phyloP scores from a whole-genome alignment of 148 eudicot genomes.

The Rhododendron williamsianum region DNA sequence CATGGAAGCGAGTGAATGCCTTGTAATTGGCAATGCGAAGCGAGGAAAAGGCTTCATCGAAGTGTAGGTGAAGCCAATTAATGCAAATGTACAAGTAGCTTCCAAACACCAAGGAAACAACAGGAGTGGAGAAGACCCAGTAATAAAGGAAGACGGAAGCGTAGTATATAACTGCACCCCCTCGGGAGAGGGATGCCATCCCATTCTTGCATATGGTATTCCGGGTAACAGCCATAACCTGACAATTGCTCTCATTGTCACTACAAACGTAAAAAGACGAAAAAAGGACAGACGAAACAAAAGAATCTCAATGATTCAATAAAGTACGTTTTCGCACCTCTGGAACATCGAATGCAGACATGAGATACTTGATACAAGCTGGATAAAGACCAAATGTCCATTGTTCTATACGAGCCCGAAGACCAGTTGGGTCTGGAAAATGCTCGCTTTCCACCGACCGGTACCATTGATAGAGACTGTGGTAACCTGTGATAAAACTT shows the following conservation, averaged over 20 bases:
- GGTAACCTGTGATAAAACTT: slow-evolving; percentile 64
- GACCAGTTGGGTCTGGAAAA: slow-evolving; percentile 98
- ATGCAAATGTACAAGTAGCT: slow-evolving; percentile 92
- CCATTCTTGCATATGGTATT: slow-evolving; percentile 87
- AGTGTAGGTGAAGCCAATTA: slow-evolving; percentile 97
- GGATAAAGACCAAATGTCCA: slow-evolving; percentile 99
- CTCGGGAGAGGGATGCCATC: slow-evolving; percentile 69
- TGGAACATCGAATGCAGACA: slow-evolving; percentile 98
- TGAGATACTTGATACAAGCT: slow-evolving; percentile 95
- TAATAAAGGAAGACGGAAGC: slow-evolving; percentile 96
- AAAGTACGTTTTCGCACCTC: slow-evolving; percentile 49
- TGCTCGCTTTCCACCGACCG: slow-evolving; percentile 87
- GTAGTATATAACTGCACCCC: slow-evolving; percentile 75
- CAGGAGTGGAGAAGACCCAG: slow-evolving; percentile 99
- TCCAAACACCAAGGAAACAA: slow-evolving; percentile 90
- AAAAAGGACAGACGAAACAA: neutral
- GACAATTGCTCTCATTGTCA: slow-evolving; percentile 11
- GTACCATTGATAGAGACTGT: slow-evolving; percentile 94
- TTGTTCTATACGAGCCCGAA: slow-evolving; percentile 85
- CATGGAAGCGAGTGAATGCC: slow-evolving; percentile 90
- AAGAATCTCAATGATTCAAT: neutral
- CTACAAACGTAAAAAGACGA: neutral
- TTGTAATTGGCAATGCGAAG: slow-evolving; percentile 96
- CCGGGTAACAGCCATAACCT: slow-evolving; percentile 99
- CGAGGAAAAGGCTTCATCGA: slow-evolving; percentile 98